phyloP scores from a whole-genome alignment of 2,329 filamentous ascomycete genomes.

The Aspergillus arachidicola region DNA sequence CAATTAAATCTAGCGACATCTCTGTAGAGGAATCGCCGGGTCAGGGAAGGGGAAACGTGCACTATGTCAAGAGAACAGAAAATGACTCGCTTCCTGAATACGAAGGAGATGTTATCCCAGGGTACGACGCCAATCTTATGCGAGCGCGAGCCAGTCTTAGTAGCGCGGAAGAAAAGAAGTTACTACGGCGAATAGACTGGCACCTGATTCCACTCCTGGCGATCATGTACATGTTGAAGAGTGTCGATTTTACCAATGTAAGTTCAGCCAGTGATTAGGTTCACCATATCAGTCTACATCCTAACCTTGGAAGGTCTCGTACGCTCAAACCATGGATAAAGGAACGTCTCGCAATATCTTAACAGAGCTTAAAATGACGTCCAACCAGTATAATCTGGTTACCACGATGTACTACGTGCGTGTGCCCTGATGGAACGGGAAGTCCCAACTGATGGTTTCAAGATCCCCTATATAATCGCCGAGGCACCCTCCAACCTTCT shows the following conservation, averaged over 20 bases:
- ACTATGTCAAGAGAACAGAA: not conserved
- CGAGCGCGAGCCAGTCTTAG: conserved; percentile 3
- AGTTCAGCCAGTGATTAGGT: not conserved
- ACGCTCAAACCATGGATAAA: conserved; percentile 8
- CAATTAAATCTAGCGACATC: not conserved
- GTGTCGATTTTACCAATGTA: conserved; percentile 5
- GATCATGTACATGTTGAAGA: conserved; percentile 12
- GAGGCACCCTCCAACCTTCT: conserved; percentile 10
- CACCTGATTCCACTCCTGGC: conserved; percentile 7
- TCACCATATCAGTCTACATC: too few relatives aligned
- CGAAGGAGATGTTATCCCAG: not conserved
- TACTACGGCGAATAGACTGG: conserved; percentile 9
- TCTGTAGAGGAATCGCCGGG: not conserved
- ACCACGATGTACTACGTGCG: conserved; percentile 11
- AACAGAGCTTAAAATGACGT: conserved; percentile 5
- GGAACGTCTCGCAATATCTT: conserved; percentile 7
- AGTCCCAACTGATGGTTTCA: not conserved
- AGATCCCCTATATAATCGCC: conserved; percentile 7
- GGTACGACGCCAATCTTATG: conserved; percentile 5
- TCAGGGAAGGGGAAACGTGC: not conserved
- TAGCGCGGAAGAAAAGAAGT: conserved; percentile 3
- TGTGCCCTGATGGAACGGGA: too few relatives aligned
- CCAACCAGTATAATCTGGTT: conserved; percentile 11
- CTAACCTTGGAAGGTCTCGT: not conserved
- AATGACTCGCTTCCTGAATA: not conserved